Percentiles rank a stretch among this genome's conserved stretches.
Evolutionary conservation across 495 filamentous ascomycete genomes (phyloP).

Genomic region (Lasiosphaeria hispida): DNA sequence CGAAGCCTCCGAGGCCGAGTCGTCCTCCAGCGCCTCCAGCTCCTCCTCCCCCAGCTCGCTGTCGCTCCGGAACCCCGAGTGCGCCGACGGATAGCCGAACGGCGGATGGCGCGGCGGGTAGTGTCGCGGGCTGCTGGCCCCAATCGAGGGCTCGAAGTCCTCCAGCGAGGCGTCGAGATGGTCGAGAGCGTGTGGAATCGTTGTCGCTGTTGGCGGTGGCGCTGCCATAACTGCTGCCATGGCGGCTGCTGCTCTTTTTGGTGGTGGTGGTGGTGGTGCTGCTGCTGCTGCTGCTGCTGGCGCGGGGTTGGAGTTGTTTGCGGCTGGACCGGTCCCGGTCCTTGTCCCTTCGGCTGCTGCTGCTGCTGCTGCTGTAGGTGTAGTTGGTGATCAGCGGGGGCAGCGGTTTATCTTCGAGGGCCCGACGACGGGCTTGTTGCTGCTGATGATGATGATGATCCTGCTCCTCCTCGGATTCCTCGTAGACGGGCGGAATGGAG

Average conservation of each 20-base stretch:
- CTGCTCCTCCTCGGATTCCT: slow-evolving; percentile 19
- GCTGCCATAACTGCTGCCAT: slow-evolving; percentile 14
- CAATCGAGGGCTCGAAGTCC: slow-evolving; percentile 62
- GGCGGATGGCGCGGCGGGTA: slow-evolving; percentile 34
- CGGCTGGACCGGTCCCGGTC: neutral
- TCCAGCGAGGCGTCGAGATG: slow-evolving; percentile 72
- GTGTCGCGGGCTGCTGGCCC: slow-evolving; percentile 13
- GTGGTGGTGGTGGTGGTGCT: slow-evolving; percentile 13
- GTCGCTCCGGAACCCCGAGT: slow-evolving; percentile 70
- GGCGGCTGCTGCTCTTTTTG: slow-evolving; percentile 13
- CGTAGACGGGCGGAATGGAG: slow-evolving; percentile 15
- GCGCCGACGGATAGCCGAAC: slow-evolving; percentile 65
- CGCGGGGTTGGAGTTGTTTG: neutral
- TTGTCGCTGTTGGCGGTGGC: slow-evolving; percentile 35
- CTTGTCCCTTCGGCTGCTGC: neutral
- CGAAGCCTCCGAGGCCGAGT: slow-evolving; percentile 37
- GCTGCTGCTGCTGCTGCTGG: slow-evolving; percentile 4
- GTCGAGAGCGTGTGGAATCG: slow-evolving; percentile 57
- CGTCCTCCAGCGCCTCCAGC: slow-evolving; percentile 29
- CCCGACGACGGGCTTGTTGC: slow-evolving; percentile 12
- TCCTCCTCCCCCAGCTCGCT: slow-evolving; percentile 37
- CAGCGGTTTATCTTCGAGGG: slow-evolving; percentile 24
- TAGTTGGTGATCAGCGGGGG: slow-evolving; percentile 23
- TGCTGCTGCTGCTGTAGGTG: slow-evolving; percentile 10
- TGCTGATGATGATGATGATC: neutral